These are phyloP conservation scores for Phanerodontia chrysosporium DNA, from an alignment of 768 basidiomycete genomes.

Conservation along the genomic window DNA sequence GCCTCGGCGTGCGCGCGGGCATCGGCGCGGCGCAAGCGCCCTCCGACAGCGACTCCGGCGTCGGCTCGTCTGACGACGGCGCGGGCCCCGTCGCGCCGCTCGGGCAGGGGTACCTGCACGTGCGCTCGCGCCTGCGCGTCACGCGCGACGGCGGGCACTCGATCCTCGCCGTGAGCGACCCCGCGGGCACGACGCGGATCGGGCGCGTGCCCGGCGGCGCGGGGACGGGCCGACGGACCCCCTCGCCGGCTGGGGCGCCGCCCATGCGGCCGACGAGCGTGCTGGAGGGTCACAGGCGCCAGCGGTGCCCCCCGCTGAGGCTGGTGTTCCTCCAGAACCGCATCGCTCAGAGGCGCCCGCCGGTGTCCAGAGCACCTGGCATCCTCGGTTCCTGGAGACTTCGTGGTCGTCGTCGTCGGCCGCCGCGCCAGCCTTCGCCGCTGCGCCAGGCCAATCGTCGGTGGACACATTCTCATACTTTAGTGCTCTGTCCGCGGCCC, in stretches of 20 bases:
- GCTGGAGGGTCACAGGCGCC: constrained; percentile 1
- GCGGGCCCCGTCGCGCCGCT: constrained; percentile 23
- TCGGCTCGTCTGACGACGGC: background rate
- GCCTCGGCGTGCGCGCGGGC: constrained; percentile 15
- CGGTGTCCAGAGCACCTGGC: no score
- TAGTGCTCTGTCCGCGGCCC: no score
- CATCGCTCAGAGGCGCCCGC: no score
- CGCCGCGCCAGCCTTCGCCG: background rate
- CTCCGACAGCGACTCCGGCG: constrained; percentile 1
- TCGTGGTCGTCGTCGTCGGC: no score
- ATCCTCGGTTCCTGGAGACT: no score
- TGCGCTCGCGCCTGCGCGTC: constrained; percentile 59
- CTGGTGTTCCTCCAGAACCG: background rate
- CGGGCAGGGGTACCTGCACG: constrained; percentile 54
- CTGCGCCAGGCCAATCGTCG: no score
- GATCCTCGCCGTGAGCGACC: constrained; percentile 31
- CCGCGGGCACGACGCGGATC: constrained; percentile 5
- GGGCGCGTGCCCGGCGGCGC: constrained; percentile 1
- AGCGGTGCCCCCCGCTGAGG: background rate
- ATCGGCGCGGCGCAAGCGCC: background rate
- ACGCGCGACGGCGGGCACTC: constrained; percentile 69
- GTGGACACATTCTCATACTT: no score
- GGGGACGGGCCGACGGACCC: background rate
- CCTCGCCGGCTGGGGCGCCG: background rate
- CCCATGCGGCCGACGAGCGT: background rate